A percentile compares a stretch with the other conserved stretches of the same genome.
Evolutionary conservation across 1,139 yeast species (phyloP).

Genomic region (Meyerozyma elateridarum): DNA sequence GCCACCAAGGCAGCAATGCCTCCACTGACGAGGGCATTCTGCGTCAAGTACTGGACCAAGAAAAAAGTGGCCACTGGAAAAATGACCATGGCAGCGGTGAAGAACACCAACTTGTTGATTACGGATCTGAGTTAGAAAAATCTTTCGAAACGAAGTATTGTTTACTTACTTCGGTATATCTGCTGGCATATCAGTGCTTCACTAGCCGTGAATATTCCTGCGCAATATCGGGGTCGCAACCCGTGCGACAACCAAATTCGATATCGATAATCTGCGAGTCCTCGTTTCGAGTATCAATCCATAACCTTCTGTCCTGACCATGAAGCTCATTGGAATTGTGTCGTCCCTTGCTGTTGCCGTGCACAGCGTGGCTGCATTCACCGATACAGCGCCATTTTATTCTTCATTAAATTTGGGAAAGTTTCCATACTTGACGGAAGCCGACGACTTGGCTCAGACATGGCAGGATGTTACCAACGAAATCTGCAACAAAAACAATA

Average conservation of each 20-base stretch:
- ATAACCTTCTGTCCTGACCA: conserved; percentile 7
- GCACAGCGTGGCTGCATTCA: conserved; percentile 22
- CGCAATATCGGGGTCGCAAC: no score
- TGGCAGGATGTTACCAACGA: conserved; percentile 15
- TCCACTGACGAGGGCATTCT: conserved; percentile 73
- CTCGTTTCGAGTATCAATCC: neutral
- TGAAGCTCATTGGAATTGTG: conserved; percentile 12
- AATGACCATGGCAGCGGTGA: conserved; percentile 84
- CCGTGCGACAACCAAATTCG: conserved; percentile 1
- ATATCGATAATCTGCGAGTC: conserved; percentile 1
- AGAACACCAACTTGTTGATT: conserved; percentile 68
- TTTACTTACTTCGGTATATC: conserved; percentile 58
- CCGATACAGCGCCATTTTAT: conserved; percentile 30
- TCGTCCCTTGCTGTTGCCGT: conserved; percentile 11
- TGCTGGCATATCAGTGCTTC: conserved; percentile 37
- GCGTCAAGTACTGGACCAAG: conserved; percentile 46
- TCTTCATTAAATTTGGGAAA: conserved; percentile 15
- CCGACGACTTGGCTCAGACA: conserved; percentile 14
- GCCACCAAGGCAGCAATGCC: conserved; percentile 88
- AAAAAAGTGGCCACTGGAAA: conserved; percentile 77
- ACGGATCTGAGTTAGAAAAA: conserved; percentile 45
- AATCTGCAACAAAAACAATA: conserved; percentile 15
- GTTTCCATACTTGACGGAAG: conserved; percentile 19
- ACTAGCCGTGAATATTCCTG: conserved; percentile 2
- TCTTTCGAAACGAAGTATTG: conserved; percentile 5